Percentiles rank a stretch among this genome's conserved stretches.
Evolutionary conservation across 2,329 filamentous ascomycete species (phyloP).

Genomic region (Fusarium citri): DNA sequence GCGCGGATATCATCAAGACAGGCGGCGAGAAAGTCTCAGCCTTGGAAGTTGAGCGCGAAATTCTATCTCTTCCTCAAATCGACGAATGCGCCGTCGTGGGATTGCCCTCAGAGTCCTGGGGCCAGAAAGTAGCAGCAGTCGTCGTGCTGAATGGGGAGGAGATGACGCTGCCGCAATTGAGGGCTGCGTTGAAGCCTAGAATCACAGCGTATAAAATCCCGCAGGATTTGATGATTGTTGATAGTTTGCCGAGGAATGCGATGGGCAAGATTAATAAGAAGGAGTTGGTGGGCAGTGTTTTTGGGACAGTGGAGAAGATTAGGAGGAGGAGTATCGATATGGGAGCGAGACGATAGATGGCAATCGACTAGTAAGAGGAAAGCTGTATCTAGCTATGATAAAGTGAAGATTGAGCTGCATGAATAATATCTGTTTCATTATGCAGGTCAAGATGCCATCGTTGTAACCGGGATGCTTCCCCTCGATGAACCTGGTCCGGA

Average conservation of each 20-base stretch:
- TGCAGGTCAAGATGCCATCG: not conserved
- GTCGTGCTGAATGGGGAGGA: constrained; percentile 75
- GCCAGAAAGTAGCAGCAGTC: constrained; percentile 91
- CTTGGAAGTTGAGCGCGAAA: constrained; percentile 91
- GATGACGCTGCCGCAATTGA: constrained; percentile 75
- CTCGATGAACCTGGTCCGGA: not conserved
- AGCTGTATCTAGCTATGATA: no score
- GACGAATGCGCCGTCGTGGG: constrained; percentile 89
- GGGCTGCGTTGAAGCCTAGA: constrained; percentile 79
- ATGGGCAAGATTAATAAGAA: constrained; percentile 95
- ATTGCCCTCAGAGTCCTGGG: constrained; percentile 88
- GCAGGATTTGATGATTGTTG: constrained; percentile 84
- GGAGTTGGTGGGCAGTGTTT: constrained; percentile 69
- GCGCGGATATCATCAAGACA: constrained; percentile 96
- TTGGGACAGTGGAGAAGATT: constrained; percentile 46
- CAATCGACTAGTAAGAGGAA: not conserved
- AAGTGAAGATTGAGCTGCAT: no score
- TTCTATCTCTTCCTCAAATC: constrained; percentile 83
- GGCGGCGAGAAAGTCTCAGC: constrained; percentile 93
- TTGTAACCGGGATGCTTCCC: not conserved
- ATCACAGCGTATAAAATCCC: constrained; percentile 94
- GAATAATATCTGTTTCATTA: no score
- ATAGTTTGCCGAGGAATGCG: constrained; percentile 86
- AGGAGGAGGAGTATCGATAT: constrained; percentile 14
- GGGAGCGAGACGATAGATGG: not conserved